Percentiles rank a stretch among this genome's conserved stretches.
These are phyloP conservation scores for Setomelanomma holmii DNA, from an alignment of 2,329 filamentous ascomycete species.

Conservation along the genomic window DNA sequence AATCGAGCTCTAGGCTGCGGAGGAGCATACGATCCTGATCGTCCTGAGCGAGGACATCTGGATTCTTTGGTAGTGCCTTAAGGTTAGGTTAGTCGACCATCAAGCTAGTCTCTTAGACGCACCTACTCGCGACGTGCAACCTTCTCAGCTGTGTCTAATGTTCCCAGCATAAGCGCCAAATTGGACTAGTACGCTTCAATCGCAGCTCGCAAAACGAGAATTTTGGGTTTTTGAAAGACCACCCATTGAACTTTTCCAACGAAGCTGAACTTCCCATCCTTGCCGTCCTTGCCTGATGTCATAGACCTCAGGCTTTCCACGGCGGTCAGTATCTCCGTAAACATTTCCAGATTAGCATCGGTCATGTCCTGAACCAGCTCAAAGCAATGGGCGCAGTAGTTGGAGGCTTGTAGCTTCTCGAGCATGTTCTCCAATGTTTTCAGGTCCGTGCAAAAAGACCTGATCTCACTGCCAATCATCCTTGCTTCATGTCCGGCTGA, in stretches of 20 bases:
- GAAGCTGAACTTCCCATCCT: constrained; percentile 20
- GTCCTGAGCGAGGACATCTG: constrained; percentile 9
- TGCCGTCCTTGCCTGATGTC: constrained; percentile 20
- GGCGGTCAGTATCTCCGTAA: constrained; percentile 27
- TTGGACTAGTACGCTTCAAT: constrained; percentile 32
- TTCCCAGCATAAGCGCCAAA: constrained; percentile 26
- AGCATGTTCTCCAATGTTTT: constrained; percentile 22
- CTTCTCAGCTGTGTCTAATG: constrained; percentile 29
- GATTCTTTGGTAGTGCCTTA: background rate
- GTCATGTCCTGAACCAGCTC: constrained; percentile 28
- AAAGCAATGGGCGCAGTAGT: constrained; percentile 22
- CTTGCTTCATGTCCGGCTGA: constrained; percentile 29
- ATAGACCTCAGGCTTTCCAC: constrained; percentile 12
- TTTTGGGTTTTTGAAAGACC: constrained; percentile 29
- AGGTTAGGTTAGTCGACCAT: background rate
- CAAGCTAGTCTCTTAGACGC: background rate
- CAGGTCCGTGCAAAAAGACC: constrained; percentile 24
- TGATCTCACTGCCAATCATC: constrained; percentile 28
- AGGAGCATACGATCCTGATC: constrained; percentile 19
- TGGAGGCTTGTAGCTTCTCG: constrained; percentile 20
- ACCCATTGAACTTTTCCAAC: constrained; percentile 22
- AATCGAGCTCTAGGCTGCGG: constrained; percentile 22
- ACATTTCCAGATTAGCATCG: constrained; percentile 25
- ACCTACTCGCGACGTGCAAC: constrained; percentile 15
- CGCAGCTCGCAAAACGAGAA: constrained; percentile 21